These are phyloP conservation scores for Colletotrichum lentis DNA, from an alignment of 2,329 filamentous ascomycete genomes.

Conservation along the genomic window DNA sequence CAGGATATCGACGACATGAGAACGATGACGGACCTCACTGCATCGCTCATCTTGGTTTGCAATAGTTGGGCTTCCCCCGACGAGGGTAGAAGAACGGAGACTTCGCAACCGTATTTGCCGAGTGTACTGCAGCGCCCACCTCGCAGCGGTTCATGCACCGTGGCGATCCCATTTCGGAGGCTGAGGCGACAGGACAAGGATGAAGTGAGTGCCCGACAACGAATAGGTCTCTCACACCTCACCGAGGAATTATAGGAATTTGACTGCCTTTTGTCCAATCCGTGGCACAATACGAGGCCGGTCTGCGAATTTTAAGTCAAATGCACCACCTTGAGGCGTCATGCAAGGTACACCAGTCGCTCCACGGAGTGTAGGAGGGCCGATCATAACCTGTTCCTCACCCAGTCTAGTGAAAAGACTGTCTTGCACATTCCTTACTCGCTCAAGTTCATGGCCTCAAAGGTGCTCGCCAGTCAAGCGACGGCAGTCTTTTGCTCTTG, in stretches of 20 bases:
- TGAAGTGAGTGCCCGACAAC: background rate
- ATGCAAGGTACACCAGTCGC: slow-evolving; percentile 41
- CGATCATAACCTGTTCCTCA: slow-evolving; percentile 28
- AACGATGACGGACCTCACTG: background rate
- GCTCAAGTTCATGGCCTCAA: slow-evolving; percentile 12
- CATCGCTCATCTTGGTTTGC: background rate
- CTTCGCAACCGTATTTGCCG: background rate
- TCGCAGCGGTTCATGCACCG: slow-evolving; percentile 35
- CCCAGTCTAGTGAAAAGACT: slow-evolving; percentile 21
- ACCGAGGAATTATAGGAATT: background rate
- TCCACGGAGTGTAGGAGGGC: slow-evolving; percentile 19
- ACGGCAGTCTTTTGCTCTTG: slow-evolving; percentile 4
- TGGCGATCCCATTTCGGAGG: slow-evolving; percentile 19
- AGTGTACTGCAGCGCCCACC: slow-evolving; percentile 11
- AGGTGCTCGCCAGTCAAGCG: slow-evolving; percentile 5
- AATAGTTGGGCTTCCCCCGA: background rate
- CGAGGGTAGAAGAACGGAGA: background rate
- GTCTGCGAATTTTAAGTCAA: slow-evolving; percentile 24
- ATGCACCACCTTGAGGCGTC: slow-evolving; percentile 40
- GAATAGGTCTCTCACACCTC: background rate
- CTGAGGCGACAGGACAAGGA: background rate
- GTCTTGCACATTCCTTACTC: slow-evolving; percentile 30
- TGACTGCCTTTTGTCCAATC: slow-evolving; percentile 8
- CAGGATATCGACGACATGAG: background rate
- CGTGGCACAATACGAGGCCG: slow-evolving; percentile 13